phyloP scores from a whole-genome alignment of 2,329 filamentous ascomycete species.

The Chaetomium globosum region DNA sequence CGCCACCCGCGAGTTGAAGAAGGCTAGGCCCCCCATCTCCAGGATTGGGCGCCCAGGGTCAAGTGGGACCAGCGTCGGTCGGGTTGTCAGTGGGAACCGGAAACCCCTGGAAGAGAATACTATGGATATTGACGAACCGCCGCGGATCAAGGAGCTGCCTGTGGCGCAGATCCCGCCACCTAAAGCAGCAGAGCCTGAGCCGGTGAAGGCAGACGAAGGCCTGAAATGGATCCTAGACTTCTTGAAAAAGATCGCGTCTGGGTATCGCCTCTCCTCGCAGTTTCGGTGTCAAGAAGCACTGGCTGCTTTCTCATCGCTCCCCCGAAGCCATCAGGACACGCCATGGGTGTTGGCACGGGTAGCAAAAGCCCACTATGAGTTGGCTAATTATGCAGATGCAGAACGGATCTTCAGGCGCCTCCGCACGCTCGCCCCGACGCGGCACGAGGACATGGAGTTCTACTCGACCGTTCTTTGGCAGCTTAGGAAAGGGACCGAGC shows the following conservation, averaged over 20 bases:
- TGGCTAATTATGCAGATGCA: conserved; percentile 80
- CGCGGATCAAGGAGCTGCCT: conserved; percentile 49
- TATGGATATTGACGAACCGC: conserved; percentile 69
- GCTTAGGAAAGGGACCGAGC: conserved; percentile 84
- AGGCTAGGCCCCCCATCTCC: conserved; percentile 73
- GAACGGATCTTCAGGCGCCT: conserved; percentile 84
- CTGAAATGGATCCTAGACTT: conserved; percentile 77
- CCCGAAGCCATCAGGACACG: conserved; percentile 77
- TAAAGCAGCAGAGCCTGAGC: conserved; percentile 55
- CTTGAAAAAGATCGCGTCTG: conserved; percentile 77
- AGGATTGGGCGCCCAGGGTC: conserved; percentile 67
- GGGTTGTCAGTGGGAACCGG: conserved; percentile 87
- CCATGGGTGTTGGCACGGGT: conserved; percentile 92
- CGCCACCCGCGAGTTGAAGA: conserved; percentile 76
- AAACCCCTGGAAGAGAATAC: conserved; percentile 70
- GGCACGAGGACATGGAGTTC: conserved; percentile 93
- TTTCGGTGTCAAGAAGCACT: conserved; percentile 80
- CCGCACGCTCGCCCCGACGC: conserved; percentile 75
- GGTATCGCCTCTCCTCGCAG: conserved; percentile 75
- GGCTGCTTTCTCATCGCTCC: conserved; percentile 70
- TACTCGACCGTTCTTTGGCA: conserved; percentile 99
- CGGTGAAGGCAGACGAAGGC: conserved; percentile 71
- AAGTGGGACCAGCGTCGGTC: conserved; percentile 72
- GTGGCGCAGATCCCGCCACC: conserved; percentile 43
- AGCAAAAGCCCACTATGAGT: conserved; percentile 88